These are phyloP conservation scores for Corchorus olitorius DNA, from an alignment of 345 rosid genomes.

Conservation along the genomic window DNA sequence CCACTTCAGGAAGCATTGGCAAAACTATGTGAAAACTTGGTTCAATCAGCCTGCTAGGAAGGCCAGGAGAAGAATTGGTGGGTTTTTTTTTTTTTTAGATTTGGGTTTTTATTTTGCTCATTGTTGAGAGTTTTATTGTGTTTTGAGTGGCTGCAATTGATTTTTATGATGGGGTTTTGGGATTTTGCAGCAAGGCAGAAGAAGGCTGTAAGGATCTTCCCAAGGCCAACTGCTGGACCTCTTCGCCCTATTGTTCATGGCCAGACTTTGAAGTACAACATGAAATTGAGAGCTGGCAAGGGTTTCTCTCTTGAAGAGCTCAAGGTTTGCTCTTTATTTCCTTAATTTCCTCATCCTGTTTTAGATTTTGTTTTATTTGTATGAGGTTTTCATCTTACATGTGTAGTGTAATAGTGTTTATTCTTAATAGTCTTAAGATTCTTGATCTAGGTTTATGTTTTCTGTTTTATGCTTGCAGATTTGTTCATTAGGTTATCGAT, in stretches of 20 bases:
- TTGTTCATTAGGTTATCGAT: not conserved
- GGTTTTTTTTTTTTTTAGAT: not conserved
- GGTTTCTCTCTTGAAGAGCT: constrained; percentile 94
- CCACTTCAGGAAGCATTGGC: constrained; percentile 90
- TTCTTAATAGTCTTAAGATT: not conserved
- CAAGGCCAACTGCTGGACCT: constrained; percentile 83
- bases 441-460: not conserved
- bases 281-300: constrained; percentile 84
- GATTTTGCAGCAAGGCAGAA: constrained; percentile 66
- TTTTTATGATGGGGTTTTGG: not conserved
- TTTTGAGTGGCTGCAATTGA: not conserved
- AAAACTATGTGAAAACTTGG: constrained; percentile 84
- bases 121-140: constrained; percentile 5
- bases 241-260: constrained; percentile 85
- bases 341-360: not conserved
- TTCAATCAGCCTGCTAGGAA: constrained; percentile 88
- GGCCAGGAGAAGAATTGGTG: constrained; percentile 64
- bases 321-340: constrained; percentile 46
- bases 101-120: not conserved
- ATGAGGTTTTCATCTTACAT: not conserved
- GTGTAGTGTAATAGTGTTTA: not conserved
- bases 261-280: constrained; percentile 85
- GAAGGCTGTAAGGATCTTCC: constrained; percentile 88
- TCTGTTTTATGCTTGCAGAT: not conserved
- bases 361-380: not conserved